Base-by-base conservation (phyloP, 1,284 basidiomycete species). In the Leccinum insolens region DNA sequence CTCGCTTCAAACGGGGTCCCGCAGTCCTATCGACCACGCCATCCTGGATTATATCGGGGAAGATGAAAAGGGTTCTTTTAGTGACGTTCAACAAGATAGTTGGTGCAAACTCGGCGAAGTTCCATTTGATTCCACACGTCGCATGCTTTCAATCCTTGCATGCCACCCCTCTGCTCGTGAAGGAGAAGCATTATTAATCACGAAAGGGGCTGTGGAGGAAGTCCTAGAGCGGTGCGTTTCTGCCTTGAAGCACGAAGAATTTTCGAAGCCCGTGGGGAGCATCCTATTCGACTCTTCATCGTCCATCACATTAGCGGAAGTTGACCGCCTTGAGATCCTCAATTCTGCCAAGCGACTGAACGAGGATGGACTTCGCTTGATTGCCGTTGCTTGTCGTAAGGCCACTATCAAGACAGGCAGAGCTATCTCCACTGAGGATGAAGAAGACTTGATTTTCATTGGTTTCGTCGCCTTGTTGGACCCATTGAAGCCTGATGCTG, bases 31-130 rank as follows among this genome's bases (percentile, higher is more conserved):
- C 12, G 76, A 77, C 65, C 75, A 73, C 55, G 76, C 76, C 14
- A 77, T 77, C 20, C 44, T 77, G 61, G 76, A 80, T 25, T 73
- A 76, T 64, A n/a, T 79, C 11, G n/a, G 49, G 25, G 69, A 71
- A 63, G 64, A 64, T 5, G 71, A 72, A 20, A 75, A 75, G 60
- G 61, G 28, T 34, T 57, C 66, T 12, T 41, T 63, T 22, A 37
- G 15, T 37, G 74, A 71, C 55, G 31, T 15, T 20, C 65, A 68
- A n/a, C 57, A 68, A 7, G 71, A 69, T 0, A 57, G 66, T 9
- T 77, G 78, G 76, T 64, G 58, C 61, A 77, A 77, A 69, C 70
- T 79, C 1, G 75, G 78, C 11, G 76, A 77, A 68, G 78, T 77
- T 70, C 76, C 76, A 28, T 77, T 77, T 28, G 76, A 77, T 62